Percentiles rank a stretch among this genome's conserved stretches.
These are phyloP conservation scores for Mycena latifolia DNA, from an alignment of 768 basidiomycete genomes.

Conservation along the genomic window DNA sequence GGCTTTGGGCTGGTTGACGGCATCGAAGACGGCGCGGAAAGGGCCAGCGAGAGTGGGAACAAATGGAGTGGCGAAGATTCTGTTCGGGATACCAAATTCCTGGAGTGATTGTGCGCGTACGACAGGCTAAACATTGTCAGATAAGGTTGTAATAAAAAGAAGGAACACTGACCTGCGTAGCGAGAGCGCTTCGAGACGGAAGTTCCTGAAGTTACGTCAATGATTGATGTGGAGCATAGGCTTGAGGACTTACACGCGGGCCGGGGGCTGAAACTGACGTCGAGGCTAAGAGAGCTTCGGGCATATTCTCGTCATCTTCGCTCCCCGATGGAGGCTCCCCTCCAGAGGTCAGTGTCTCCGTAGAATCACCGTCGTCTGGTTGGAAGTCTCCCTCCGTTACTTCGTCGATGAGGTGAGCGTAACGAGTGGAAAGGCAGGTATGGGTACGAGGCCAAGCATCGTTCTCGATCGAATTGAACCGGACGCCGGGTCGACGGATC, in stretches of 20 bases:
- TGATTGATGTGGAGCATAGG: neutral
- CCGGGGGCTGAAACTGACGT: neutral
- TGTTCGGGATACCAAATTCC: constrained; percentile 2
- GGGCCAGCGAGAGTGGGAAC: neutral
- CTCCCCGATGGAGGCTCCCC: neutral
- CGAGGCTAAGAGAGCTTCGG: neutral
- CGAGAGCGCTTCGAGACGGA: neutral
- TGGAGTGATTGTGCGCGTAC: neutral
- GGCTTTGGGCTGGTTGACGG: neutral
- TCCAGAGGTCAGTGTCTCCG: neutral
- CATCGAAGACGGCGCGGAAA: neutral
- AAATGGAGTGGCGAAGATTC: neutral
- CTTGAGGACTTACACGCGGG: neutral
- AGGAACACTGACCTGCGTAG: neutral
- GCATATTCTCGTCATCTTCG: neutral
- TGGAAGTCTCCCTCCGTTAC: constrained; percentile 1
- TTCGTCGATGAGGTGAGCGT: constrained; percentile 2
- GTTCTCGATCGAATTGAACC: neutral
- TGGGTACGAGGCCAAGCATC: neutral
- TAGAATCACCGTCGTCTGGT: neutral
- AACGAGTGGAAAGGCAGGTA: neutral
- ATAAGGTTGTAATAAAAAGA: neutral
- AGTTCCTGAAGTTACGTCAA: neutral
- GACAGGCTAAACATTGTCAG: neutral
- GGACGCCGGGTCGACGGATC: neutral